Evolutionary conservation across 1,284 basidiomycete genomes (phyloP), one percentile per base, ranked within the genome.

Genomic region (Sporisorium sorghi): DNA sequence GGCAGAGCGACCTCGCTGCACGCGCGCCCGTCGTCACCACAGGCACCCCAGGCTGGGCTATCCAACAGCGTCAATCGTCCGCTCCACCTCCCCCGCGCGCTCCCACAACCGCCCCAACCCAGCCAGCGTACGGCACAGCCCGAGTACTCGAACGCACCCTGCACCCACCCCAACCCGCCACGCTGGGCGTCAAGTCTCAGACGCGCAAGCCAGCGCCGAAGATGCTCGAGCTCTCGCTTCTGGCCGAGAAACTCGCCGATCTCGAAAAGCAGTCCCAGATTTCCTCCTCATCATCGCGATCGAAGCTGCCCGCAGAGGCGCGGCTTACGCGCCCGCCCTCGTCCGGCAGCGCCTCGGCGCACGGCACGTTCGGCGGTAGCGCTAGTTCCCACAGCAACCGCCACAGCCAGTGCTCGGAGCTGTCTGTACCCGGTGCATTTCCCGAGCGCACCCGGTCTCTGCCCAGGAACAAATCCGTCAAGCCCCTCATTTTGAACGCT

Each of bases 211-310:
- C 58, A 6, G 43, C 61, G 3, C 65, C 70, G 12, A 66, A 67
- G 49, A n/a, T n/a, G n/a, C 61, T 68, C n/a, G 65, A 68, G n/a
- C 54, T 64, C 24, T 19, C 43, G 1, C 28, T 68, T 15, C 56
- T 73, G 7, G 58, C 65, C 17, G 58, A 50, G 9, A 73, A 73
- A 17, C 19, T 73, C 17, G 39, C 51, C 14, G 57, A 61, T 35
- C 48, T 74, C 5, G 66, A 69, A 33, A 61, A 67, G 32, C 57
- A 65, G 28, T 50, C 54, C 1, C 21, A 10, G 1, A n/a, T 43
- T 15, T 52, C 61, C 14, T 53, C 49, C 15, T 21, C 48, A 4
- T 40, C 40, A 12, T 15, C 50, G 15, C 37, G 28, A 21, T 32
- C 21, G 14, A 43, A 39, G 2, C 28, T 68, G 2, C 59, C 66